Percentiles rank a stretch among this genome's conserved stretches.
These are phyloP conservation scores for Nicotiana tomentosiformis DNA, from an alignment of 257 asterid genomes.

Conservation along the genomic window DNA sequence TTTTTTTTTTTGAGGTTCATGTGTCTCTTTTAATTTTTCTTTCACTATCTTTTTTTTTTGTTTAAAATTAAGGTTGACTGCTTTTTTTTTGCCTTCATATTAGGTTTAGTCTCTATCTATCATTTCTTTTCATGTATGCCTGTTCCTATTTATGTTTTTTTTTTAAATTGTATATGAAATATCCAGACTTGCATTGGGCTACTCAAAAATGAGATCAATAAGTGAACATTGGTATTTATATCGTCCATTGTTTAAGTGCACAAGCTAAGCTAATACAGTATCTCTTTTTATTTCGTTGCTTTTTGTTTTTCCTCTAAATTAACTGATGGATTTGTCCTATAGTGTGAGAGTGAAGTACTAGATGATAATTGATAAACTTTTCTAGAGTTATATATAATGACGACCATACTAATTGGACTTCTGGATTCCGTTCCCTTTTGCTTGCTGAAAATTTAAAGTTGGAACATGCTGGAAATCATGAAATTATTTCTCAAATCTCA, in stretches of 20 bases:
- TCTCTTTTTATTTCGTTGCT: background rate
- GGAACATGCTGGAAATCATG: background rate
- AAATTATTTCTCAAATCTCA: background rate
- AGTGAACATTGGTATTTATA: no score
- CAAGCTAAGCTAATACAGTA: background rate
- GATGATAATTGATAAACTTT: no score
- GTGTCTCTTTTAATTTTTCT: background rate
- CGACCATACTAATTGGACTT: no score
- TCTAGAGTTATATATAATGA: no score
- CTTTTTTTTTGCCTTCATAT: background rate
- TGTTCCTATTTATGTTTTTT: no score
- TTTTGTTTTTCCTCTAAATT: background rate
- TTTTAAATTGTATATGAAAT: no score
- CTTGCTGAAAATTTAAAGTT: background rate
- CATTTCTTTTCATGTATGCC: no score
- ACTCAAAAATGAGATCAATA: no score
- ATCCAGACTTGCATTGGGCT: no score
- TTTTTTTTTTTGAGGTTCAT: background rate
- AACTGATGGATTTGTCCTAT: background rate
- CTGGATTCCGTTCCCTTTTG: background rate
- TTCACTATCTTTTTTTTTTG: no score
- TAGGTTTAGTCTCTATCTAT: no score
- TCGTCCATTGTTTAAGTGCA: background rate
- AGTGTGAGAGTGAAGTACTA: no score
- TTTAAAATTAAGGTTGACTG: background rate